Evolutionary conservation across 1,284 basidiomycete genomes (phyloP).

Genomic region (Microbotryum intermedium): DNA sequence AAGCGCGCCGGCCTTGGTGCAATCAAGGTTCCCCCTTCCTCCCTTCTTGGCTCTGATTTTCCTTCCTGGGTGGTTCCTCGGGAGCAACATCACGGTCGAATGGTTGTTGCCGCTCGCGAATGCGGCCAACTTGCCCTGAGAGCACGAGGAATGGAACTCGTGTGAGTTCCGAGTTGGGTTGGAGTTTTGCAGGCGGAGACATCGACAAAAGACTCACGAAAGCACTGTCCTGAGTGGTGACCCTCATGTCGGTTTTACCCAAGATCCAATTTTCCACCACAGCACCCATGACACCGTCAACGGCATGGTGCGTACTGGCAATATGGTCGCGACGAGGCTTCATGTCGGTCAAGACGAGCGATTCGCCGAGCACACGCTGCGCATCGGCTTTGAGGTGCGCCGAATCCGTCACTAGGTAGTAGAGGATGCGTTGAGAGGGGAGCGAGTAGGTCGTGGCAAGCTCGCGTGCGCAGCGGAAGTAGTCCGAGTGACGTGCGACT

Average conservation of each 20-base stretch:
- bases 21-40: no score
- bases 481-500: constrained; percentile 19
- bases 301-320: constrained; percentile 1
- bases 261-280: constrained; percentile 22
- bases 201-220: not conserved
- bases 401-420: constrained; percentile 21
- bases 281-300: constrained; percentile 14
- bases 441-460: constrained; percentile 19
- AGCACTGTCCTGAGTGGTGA: not conserved
- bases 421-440: constrained; percentile 11
- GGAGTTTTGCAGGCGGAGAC: not conserved
- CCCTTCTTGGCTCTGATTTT: no score
- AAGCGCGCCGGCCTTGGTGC: no score
- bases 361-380: constrained; percentile 4
- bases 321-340: constrained; percentile 18
- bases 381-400: constrained; percentile 19
- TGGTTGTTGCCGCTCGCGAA: constrained; percentile 20
- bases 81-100: constrained; percentile 19
- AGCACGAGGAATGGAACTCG: not conserved
- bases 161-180: not conserved
- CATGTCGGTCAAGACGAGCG: constrained; percentile 14
- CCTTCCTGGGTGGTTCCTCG: constrained; percentile 11
- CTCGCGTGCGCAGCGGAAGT: constrained; percentile 22
- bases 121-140: constrained; percentile 18
- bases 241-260: constrained; percentile 4